Base-by-base conservation (phyloP, 1,284 basidiomycete genomes). In the Macrocystidia cucumis region DNA sequence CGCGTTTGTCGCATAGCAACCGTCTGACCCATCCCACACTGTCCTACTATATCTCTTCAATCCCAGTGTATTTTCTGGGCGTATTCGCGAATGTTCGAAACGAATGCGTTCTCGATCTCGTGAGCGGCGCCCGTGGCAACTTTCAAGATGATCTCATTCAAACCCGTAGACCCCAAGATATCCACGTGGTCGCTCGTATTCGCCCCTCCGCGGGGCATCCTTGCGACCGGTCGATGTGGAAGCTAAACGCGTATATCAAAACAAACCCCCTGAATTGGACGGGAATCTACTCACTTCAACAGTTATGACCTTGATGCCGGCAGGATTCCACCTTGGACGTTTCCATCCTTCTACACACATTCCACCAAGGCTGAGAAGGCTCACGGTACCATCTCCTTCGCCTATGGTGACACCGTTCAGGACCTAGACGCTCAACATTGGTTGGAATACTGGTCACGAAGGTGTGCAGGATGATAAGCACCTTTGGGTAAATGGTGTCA, bases 281-380 rank as follows among this genome's bases (percentile, higher is more conserved):
- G 32, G 14, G 13, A 14, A 37, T 16, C 20, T 16, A 35, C 66
- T 44, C 44, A 83, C 78, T 70, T 97, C 93, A 44, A 93, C 81
- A 3, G 91, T 96, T 11, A 83, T 74, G 22, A 98, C 68, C 47
- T 78, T 69, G 48, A 93, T 89, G 11, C 85, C 76, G n/a, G 81
- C 85, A 1, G 96, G 96, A 57, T 98, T 98, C 87, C 92, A 98
- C 34, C 81, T 69, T 43, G 73, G 71, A 37, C 81, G 70, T 58
- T 92, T 91, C 95, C 95, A 97, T 2, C 92, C 95, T 50, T 90
- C 87, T 5, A 84, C 80, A 51, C 95, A 98, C 92, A 98, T 98
- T 5, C 88, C 80, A 5, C 93, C 95, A 23, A 97, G 67, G 46
- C 88, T 91, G 11, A 97, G 56, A 12, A 96, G 63, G 41, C 85